phyloP scores from a whole-genome alignment of 768 basidiomycete species.

The Omphalotus guepiniiformis region DNA sequence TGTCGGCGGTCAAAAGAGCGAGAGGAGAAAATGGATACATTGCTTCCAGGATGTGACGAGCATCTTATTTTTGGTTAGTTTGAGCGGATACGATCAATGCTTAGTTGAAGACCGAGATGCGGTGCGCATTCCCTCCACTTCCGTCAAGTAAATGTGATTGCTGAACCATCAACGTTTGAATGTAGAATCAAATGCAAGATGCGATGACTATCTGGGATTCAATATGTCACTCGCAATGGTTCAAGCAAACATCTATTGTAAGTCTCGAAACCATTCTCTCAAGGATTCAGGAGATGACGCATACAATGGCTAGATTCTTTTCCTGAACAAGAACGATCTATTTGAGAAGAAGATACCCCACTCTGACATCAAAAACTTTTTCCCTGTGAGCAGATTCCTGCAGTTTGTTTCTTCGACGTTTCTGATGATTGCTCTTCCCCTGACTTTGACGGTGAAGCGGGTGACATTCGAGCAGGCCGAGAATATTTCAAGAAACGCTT shows the following conservation, averaged over 20 bases:
- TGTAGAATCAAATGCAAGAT: conserved; percentile 96
- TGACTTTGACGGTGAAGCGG: conserved; percentile 78
- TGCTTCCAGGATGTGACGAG: conserved; percentile 94
- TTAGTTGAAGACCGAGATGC: conserved; percentile 90
- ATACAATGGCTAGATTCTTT: conserved; percentile 62
- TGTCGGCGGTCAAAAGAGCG: conserved; percentile 88
- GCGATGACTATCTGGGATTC: conserved; percentile 99
- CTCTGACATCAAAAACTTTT: conserved; percentile 85
- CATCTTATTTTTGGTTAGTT: conserved; percentile 85
- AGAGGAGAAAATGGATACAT: conserved; percentile 91
- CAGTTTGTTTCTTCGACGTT: not conserved
- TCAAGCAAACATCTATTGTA: conserved; percentile 90
- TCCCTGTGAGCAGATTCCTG: conserved; percentile 54
- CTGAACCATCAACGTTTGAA: conserved; percentile 7
- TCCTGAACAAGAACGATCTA: conserved; percentile 95
- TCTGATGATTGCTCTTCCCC: conserved; percentile 4
- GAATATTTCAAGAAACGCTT: conserved; percentile 92
- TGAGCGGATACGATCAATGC: conserved; percentile 94
- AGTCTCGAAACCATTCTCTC: conserved; percentile 22
- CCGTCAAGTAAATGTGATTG: not conserved
- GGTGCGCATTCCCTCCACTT: conserved; percentile 39
- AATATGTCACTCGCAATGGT: conserved; percentile 98
- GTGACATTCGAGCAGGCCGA: conserved; percentile 69
- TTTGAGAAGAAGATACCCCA: conserved; percentile 77
- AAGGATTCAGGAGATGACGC: too few species aligned